phyloP scores from a whole-genome alignment of 2,329 filamentous ascomycete species.

The Cercospora sp. region DNA sequence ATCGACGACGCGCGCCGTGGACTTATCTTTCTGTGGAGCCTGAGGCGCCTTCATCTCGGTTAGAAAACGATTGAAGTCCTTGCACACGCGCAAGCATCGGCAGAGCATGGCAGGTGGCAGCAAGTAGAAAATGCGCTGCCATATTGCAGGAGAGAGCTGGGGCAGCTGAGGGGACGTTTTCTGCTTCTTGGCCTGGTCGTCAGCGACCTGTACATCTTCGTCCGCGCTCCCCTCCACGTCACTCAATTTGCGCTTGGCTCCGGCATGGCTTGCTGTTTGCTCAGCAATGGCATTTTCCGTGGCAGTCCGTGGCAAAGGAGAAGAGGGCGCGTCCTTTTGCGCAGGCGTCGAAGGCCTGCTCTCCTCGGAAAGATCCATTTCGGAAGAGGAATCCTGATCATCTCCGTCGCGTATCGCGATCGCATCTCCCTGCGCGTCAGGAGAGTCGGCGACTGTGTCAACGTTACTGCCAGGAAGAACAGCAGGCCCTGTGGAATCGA shows the following conservation, averaged over 20 bases:
- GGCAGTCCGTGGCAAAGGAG: neutral
- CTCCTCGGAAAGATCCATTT: constrained; percentile 35
- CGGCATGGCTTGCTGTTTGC: constrained; percentile 17
- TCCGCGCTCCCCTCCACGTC: constrained; percentile 22
- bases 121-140: constrained; percentile 38
- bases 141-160: constrained; percentile 30
- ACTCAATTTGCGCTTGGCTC: constrained; percentile 36
- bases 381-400: constrained; percentile 29
- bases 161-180: constrained; percentile 19
- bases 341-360: constrained; percentile 28
- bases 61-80: constrained; percentile 34
- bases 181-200: constrained; percentile 29
- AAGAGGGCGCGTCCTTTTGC: neutral
- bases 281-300: neutral
- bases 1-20: constrained; percentile 44
- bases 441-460: neutral
- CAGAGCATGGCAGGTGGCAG: constrained; percentile 38
- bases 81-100: constrained; percentile 37
- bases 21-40: constrained; percentile 17
- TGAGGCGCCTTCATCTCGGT: constrained; percentile 26
- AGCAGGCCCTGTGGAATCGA: neutral
- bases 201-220: constrained; percentile 10
- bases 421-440: neutral
- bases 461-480: neutral
- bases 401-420: neutral